Conservation (phyloP, 352 stramenopile genomes). For the Phytophthora macrochlamydospora region DNA sequence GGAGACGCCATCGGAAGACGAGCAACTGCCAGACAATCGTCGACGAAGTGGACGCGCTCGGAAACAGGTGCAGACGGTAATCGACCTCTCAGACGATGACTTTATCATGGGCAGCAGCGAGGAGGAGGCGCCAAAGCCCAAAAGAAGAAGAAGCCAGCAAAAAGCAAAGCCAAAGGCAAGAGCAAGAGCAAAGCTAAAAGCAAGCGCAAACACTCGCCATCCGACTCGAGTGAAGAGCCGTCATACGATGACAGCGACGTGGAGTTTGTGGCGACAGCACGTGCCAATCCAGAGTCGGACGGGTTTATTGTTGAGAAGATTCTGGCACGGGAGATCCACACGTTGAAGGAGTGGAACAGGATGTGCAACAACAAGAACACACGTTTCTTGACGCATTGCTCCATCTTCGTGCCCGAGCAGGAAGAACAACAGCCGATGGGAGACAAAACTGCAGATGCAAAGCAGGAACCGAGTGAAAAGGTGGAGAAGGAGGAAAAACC, state of each 20-base stretch:
- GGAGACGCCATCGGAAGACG: conserved; percentile 32
- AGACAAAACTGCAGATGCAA: background rate
- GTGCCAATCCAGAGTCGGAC: conserved; percentile 49
- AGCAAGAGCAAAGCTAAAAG: conserved; percentile 27
- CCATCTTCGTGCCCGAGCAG: conserved; percentile 79
- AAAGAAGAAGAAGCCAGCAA: conserved; percentile 30
- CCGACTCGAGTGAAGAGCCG: conserved; percentile 34
- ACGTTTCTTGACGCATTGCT: conserved; percentile 77
- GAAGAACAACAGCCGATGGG: conserved; percentile 29
- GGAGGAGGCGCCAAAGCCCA: conserved; percentile 39
- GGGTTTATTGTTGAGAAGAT: conserved; percentile 88
- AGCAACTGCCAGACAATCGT: conserved; percentile 27
- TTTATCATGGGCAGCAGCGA: conserved; percentile 35
- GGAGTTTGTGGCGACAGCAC: conserved; percentile 17
- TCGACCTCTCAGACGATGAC: conserved; percentile 41
- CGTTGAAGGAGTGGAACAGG: conserved; percentile 78
- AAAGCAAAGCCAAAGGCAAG: conserved; percentile 30
- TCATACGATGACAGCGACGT: conserved; percentile 31
- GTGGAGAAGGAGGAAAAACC: background rate
- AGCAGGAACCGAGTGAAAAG: background rate
- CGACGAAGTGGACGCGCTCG: conserved; percentile 46
- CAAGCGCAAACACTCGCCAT: conserved; percentile 32
- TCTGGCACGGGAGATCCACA: conserved; percentile 77
- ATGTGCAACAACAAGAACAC: conserved; percentile 78
- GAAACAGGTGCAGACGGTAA: conserved; percentile 30